phyloP scores from a whole-genome alignment of 345 rosid species.

The Conringia planisiliqua region DNA sequence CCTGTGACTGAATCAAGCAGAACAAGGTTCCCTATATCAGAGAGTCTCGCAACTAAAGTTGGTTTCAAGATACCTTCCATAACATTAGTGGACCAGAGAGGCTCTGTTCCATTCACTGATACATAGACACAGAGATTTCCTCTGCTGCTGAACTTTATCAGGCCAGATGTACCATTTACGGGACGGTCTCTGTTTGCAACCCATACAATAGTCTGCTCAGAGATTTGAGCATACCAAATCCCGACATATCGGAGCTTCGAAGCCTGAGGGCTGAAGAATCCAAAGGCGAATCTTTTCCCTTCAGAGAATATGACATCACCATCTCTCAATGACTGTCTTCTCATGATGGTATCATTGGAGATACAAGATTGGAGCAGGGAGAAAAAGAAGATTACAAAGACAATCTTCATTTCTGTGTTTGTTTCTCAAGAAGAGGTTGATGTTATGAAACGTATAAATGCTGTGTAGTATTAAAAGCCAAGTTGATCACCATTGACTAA shows the following conservation, averaged over 20 bases:
- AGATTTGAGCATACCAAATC: slow-evolving; percentile 59
- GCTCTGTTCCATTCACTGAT: slow-evolving; percentile 11
- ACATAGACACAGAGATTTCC: slow-evolving; percentile 25
- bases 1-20: slow-evolving; percentile 29
- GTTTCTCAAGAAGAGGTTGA: neutral
- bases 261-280: slow-evolving; percentile 53
- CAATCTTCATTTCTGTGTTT: neutral
- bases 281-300: slow-evolving; percentile 40
- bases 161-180: slow-evolving; percentile 2
- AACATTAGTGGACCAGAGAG: slow-evolving; percentile 19
- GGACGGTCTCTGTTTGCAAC: slow-evolving; percentile 58
- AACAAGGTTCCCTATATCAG: slow-evolving; percentile 64
- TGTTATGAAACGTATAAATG: neutral
- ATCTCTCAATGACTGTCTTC: slow-evolving; percentile 36
- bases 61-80: neutral
- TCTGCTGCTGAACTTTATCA: slow-evolving; percentile 20
- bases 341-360: slow-evolving; percentile 31
- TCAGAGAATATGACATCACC: slow-evolving; percentile 42
- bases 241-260: slow-evolving; percentile 59
- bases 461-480: neutral
- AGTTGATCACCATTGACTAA: slow-evolving; percentile 15
- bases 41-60: slow-evolving; percentile 41
- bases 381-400: slow-evolving; percentile 15
- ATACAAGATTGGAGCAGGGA: slow-evolving; percentile 8
- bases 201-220: slow-evolving; percentile 55